These are phyloP conservation scores for Fonsecaea pugnacius DNA, from an alignment of 2,329 filamentous ascomycete genomes.

Conservation along the genomic window DNA sequence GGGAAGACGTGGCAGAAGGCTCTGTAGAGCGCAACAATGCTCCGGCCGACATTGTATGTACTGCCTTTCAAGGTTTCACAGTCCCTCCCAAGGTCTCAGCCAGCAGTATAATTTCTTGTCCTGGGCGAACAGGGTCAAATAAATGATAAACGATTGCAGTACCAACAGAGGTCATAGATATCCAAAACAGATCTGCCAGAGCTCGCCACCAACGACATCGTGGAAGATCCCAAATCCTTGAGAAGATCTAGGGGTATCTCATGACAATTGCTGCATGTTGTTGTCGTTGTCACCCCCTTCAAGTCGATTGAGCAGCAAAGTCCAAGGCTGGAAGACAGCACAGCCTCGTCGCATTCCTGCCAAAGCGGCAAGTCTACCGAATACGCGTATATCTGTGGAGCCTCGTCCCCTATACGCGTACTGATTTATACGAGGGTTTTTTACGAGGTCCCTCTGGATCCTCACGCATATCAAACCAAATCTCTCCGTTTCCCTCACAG, in stretches of 20 bases:
- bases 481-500: background rate
- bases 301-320: background rate
- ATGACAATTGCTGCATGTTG: background rate
- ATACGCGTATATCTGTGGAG: background rate
- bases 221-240: background rate
- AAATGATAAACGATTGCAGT: background rate
- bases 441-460: too few species aligned
- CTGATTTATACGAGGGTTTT: too few species aligned
- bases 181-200: background rate
- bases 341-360: background rate
- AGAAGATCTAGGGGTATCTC: background rate
- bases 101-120: background rate
- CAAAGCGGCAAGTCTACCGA: background rate
- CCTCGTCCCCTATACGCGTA: background rate
- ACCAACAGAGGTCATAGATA: background rate
- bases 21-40: background rate
- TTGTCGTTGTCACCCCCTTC: background rate
- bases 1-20: background rate
- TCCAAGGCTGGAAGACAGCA: background rate
- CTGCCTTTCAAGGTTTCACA: background rate
- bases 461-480: background rate
- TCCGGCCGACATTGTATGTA: background rate
- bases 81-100: background rate
- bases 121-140: background rate
- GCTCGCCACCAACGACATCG: background rate